Base-by-base conservation (phyloP, 495 filamentous ascomycete genomes). In the Lindgomyces ingoldianus region DNA sequence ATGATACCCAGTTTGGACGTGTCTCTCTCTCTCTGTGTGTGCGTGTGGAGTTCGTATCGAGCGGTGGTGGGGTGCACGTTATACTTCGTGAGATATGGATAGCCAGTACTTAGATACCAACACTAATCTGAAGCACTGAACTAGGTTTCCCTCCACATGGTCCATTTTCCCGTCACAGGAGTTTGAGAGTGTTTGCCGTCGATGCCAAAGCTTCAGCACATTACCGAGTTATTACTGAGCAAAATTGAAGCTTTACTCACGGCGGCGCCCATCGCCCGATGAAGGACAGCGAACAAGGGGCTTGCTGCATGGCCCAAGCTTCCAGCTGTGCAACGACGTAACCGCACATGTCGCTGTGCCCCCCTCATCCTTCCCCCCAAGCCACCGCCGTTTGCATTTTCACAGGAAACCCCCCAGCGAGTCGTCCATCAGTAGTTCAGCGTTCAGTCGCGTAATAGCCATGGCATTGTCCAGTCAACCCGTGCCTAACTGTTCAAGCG, bases 321-420 rank as follows among this genome's bases (percentile, higher is more conserved):
- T n/a, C 21, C n/a, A 44, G 25, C 53, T 65, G 62, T 53, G 52
- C 55, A 45, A 19, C 62, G 62, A 65, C 62, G 62, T 58, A 65
- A 65, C 60, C 36, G 57, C 59, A 24, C 33, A 45, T n/a, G 21
- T 33, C n/a, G 19, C 48, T 45, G 12, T 55, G 18, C 39, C 41
- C 30, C 52, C 18, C 8, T 18, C 44, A 16, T 47, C 16, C 16
- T 33, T 22, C 29, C 41, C 24, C 25, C 41, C 45, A n/a, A n/a
- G n/a, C n/a, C n/a, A n/a, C n/a, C n/a, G n/a, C n/a, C n/a, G n/a
- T 21, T 25, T 21, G 18, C 54, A 41, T 18, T 9, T 33, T 24
- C n/a, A 57, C 54, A 27, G 14, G 39, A 9, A 16, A 12, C 12
- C 27, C 11, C 22, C 29, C 27, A 8, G 36, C 36, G 29, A 53